A percentile compares a stretch with the other conserved stretches of the same genome.
Evolutionary conservation across 2,329 filamentous ascomycete species (phyloP).

Genomic region (Aspergillus aculeatinus): DNA sequence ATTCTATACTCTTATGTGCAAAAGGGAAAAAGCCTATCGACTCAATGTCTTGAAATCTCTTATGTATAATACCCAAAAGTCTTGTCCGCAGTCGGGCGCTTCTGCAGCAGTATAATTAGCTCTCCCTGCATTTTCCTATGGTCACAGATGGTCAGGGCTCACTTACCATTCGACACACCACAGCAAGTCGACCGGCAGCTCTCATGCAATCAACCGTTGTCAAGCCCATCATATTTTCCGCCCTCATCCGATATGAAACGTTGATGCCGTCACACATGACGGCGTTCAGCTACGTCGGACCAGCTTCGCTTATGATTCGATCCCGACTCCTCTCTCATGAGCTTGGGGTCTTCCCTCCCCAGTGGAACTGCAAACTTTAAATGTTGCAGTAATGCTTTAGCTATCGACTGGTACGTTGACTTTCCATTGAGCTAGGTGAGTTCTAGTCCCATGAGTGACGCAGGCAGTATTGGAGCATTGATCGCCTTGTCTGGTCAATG

Average conservation of each 20-base stretch:
- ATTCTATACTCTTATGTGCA: no score
- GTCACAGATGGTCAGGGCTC: neutral
- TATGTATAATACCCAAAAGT: neutral
- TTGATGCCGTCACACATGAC: slow-evolving; percentile 19
- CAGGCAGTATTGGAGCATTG: neutral
- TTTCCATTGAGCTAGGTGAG: neutral
- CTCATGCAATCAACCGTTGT: neutral
- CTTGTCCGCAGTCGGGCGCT: neutral
- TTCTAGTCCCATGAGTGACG: neutral
- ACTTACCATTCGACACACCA: neutral
- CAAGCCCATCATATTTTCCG: slow-evolving; percentile 13
- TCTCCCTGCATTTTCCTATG: neutral
- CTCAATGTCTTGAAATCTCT: no score
- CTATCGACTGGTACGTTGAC: neutral
- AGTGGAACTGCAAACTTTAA: slow-evolving; percentile 8
- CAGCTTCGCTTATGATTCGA: neutral
- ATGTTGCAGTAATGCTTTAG: neutral
- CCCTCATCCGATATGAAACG: slow-evolving; percentile 19
- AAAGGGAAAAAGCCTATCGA: no score
- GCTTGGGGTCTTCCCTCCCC: neutral
- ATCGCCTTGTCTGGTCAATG: neutral
- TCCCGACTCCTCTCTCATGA: neutral
- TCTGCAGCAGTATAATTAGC: neutral
- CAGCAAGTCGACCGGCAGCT: neutral
- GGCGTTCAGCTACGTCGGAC: neutral